These are phyloP conservation scores for Globisporangium rhizosaccharum DNA, from an alignment of 352 stramenopile genomes.

Conservation along the genomic window DNA sequence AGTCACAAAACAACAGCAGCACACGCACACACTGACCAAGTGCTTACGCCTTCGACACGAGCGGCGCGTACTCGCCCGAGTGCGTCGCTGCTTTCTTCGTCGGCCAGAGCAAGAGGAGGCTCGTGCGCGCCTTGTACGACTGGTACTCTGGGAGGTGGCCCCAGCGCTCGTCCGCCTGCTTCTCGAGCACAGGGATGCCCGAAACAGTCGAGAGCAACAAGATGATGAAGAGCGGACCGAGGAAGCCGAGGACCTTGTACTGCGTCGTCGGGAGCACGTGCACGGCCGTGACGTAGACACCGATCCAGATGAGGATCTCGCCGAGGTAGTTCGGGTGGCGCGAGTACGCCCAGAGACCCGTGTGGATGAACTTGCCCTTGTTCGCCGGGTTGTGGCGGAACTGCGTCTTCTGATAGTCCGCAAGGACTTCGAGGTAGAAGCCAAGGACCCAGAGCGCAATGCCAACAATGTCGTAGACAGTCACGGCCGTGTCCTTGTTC, in stretches of 20 bases:
- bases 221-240: slow-evolving; percentile 63
- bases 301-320: slow-evolving; percentile 88
- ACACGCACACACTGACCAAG: not conserved
- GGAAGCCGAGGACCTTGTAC: slow-evolving; percentile 30
- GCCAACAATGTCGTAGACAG: slow-evolving; percentile 33
- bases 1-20: not conserved
- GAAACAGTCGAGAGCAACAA: slow-evolving; percentile 57
- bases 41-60: slow-evolving; percentile 16
- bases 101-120: slow-evolving; percentile 35
- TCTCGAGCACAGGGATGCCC: slow-evolving; percentile 74
- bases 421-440: slow-evolving; percentile 66
- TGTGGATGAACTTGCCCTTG: slow-evolving; percentile 75
- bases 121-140: slow-evolving; percentile 67
- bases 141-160: slow-evolving; percentile 52
- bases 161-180: slow-evolving; percentile 58
- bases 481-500: slow-evolving; percentile 20
- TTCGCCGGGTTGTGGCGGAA: slow-evolving; percentile 62
- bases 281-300: slow-evolving; percentile 41
- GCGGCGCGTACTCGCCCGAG: slow-evolving; percentile 12
- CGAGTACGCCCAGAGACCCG: slow-evolving; percentile 78
- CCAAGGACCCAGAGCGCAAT: slow-evolving; percentile 56
- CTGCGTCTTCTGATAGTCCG: slow-evolving; percentile 79
- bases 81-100: slow-evolving; percentile 10
- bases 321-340: slow-evolving; percentile 92
- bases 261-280: slow-evolving; percentile 37